These are phyloP conservation scores for Pseudonitzschia delicatissima DNA, from an alignment of 108 stramenopile species.

Conservation along the genomic window DNA sequence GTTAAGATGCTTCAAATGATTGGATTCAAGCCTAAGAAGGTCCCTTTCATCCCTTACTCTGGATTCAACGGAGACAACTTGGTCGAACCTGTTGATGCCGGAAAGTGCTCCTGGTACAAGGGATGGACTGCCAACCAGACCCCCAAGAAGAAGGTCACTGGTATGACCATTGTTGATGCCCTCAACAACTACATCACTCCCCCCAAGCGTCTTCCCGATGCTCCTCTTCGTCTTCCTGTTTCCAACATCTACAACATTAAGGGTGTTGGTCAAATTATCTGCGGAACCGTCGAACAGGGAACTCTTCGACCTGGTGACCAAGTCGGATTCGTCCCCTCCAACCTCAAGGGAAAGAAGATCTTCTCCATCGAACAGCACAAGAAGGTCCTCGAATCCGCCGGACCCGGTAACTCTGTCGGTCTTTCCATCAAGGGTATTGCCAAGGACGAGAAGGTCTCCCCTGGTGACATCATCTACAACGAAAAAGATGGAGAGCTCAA, in stretches of 20 bases:
- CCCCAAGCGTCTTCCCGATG: conserved; percentile 52
- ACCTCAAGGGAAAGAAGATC: conserved; percentile 68
- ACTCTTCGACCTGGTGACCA: conserved; percentile 66
- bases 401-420: conserved; percentile 78
- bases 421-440: conserved; percentile 80
- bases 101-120: conserved; percentile 71
- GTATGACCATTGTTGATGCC: conserved; percentile 68
- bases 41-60: conserved; percentile 79
- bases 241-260: conserved; percentile 84
- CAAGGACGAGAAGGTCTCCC: conserved; percentile 74
- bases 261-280: conserved; percentile 75
- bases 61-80: conserved; percentile 78
- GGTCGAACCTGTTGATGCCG: conserved; percentile 52
- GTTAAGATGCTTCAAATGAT: conserved; percentile 75
- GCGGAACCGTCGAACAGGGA: conserved; percentile 77
- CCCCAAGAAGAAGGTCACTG: conserved; percentile 56
- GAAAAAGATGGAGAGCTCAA: conserved; percentile 63
- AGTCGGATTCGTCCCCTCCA: conserved; percentile 59
- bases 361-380: conserved; percentile 83
- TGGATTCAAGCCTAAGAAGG: conserved; percentile 82
- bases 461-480: conserved; percentile 77
- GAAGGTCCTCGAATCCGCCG: conserved; percentile 64
- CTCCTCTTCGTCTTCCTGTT: conserved; percentile 69
- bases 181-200: conserved; percentile 74
- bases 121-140: conserved; percentile 65